Base-by-base conservation (phyloP, 805 yeast species). In the Metschnikowia koreensis region DNA sequence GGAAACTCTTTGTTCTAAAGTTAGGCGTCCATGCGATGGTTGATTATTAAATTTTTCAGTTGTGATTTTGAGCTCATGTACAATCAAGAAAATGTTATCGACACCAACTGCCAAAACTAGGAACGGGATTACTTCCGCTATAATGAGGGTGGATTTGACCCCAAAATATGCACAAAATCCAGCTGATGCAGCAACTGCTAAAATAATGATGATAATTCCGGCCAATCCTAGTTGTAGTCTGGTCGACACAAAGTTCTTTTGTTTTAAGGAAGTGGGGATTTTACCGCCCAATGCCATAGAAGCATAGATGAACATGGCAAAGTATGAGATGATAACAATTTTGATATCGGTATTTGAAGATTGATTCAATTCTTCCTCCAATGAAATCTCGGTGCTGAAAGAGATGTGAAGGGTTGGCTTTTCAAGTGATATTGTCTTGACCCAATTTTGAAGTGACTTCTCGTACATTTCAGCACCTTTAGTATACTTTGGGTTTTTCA, bases 61-160 rank as follows among this genome's bases (percentile, higher is more conserved):
- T 29, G 84, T 79, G 16, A 76, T 69, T 41, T 83, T 81, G 44
- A 89, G 73, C 62, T 91, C 96, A 64, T 92, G 92, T 0, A 90
- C 86, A 17, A 93, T 81, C 57, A 93, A 72, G 63, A 92, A 94
- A 27, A 93, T 88, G 66, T 93, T 93, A 69, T 93, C 99, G 28
- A 93, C 90, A n/a, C 99, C 99, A 50, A 93, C 85, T 0, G 99
- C 99, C 52, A 93, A 75, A 12, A 93, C 87, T 61, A 93, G 73
- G 64, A 93, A 93, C 9, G 98, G 98, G 34, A 93, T 93, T 6
- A 93, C 99, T 66, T 94, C 98, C 2, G 98, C 97, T 51, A 93
- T 90, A 57, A 93, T 92, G 41, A 93, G 73, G 0, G 98, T 93
- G 0, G 96, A 88, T 62, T 88, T 89, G 45, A 92, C 69, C 0